A percentile compares a stretch with the other conserved stretches of the same genome.
Conservation (phyloP, 179 eudicot genomes). For the Gypsophila paniculata region DNA sequence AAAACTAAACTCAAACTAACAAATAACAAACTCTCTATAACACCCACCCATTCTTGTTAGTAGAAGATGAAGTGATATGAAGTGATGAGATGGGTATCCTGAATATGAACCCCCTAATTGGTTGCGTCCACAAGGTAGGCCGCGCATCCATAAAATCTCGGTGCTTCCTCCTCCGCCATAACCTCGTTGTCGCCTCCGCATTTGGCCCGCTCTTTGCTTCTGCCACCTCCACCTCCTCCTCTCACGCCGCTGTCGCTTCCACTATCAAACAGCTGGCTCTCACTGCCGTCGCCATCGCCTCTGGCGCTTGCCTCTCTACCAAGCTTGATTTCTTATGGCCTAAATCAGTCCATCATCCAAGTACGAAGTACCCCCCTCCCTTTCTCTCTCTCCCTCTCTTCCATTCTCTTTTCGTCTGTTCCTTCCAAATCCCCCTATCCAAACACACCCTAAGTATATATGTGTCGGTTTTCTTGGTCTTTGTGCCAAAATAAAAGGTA, state of each 20-base stretch:
- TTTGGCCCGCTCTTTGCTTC: conserved; percentile 53
- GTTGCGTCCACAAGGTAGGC: conserved; percentile 11
- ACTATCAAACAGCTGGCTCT: conserved; percentile 90
- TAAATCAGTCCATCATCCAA: conserved; percentile 65
- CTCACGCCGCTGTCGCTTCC: conserved; percentile 76
- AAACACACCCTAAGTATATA: too few species aligned
- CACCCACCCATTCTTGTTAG: too few species aligned
- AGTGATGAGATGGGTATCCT: too few species aligned
- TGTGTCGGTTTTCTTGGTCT: too few species aligned
- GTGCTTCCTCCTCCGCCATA: not conserved
- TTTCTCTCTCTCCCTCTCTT: too few species aligned
- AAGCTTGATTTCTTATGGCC: conserved; percentile 91
- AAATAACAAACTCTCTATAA: too few species aligned
- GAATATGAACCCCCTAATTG: too few species aligned
- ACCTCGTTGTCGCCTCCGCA: conserved; percentile 42
- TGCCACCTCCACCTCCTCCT: conserved; percentile 42
- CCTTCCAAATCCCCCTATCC: too few species aligned
- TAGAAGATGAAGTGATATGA: too few species aligned
- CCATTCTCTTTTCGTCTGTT: not conserved
- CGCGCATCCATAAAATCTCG: not conserved
- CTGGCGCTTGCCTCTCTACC: conserved; percentile 91
- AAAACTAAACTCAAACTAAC: too few species aligned
- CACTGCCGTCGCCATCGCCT: conserved; percentile 93
- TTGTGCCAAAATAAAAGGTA: too few species aligned
- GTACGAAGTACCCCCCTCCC: conserved; percentile 56